Percentiles rank a stretch among this genome's conserved stretches.
Conservation (phyloP, 1,284 basidiomycete genomes). For the Apiotrichum gamsii region DNA sequence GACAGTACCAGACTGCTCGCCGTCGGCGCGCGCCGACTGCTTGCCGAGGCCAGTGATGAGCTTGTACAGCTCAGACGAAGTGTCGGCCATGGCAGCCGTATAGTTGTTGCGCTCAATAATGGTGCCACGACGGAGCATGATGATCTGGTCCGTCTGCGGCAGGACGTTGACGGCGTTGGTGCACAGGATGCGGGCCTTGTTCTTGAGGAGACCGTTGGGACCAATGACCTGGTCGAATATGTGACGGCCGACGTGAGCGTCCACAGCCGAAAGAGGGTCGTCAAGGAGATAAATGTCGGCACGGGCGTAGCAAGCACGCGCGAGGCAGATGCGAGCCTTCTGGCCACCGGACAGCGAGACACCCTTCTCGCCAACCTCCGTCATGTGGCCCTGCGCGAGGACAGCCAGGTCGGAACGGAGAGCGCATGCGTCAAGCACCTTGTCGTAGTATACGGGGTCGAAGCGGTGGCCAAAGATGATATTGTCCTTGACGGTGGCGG, state of each 20-base stretch:
- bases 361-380: constrained; percentile 64
- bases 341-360: constrained; percentile 56
- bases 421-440: constrained; percentile 63
- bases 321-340: constrained; percentile 57
- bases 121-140: constrained; percentile 74
- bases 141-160: constrained; percentile 69
- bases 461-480: constrained; percentile 86
- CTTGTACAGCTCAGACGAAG: constrained; percentile 66
- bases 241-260: constrained; percentile 66
- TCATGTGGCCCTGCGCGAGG: constrained; percentile 64
- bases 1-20: constrained; percentile 50
- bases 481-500: constrained; percentile 75
- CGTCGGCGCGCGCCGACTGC: constrained; percentile 38
- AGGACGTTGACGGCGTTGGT: constrained; percentile 81
- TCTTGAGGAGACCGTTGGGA: constrained; percentile 72
- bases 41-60: constrained; percentile 59
- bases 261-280: constrained; percentile 54
- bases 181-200: constrained; percentile 80
- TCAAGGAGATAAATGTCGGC: constrained; percentile 57
- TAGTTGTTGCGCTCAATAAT: constrained; percentile 75
- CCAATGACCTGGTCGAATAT: constrained; percentile 79
- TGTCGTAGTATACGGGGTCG: constrained; percentile 55
- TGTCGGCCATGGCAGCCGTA: constrained; percentile 57
- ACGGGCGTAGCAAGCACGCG: constrained; percentile 54
- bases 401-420: constrained; percentile 71